Conservation (phyloP, 2,329 filamentous ascomycete species). For the Ophiosphaerella narmari region DNA sequence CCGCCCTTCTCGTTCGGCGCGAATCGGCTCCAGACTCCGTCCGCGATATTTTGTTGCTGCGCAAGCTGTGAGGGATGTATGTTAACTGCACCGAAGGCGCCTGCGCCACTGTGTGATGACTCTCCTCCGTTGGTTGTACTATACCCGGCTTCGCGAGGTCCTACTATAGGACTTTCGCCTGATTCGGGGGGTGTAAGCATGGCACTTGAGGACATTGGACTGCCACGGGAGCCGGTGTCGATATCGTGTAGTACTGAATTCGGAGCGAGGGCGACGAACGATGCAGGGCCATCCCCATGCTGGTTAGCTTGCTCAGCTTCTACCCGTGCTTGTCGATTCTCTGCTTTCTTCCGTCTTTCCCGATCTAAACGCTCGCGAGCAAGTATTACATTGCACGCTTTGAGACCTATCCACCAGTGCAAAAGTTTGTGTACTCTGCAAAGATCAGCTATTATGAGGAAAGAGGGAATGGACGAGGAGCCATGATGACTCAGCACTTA, state of each 20-base stretch:
- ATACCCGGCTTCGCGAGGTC: conserved; percentile 20
- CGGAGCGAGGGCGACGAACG: conserved; percentile 36
- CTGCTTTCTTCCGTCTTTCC: conserved; percentile 42
- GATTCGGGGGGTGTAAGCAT: conserved; percentile 39
- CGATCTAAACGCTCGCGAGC: conserved; percentile 42
- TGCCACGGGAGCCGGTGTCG: conserved; percentile 32
- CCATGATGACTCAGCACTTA: conserved; percentile 17
- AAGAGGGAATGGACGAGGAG: background rate
- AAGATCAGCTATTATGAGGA: conserved; percentile 10
- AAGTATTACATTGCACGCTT: conserved; percentile 44
- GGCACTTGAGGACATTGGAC: conserved; percentile 31
- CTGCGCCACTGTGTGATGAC: conserved; percentile 2
- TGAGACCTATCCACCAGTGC: conserved; percentile 45
- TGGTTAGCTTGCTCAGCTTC: conserved; percentile 31
- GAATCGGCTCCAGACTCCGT: conserved; percentile 31
- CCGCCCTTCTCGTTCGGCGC: conserved; percentile 15
- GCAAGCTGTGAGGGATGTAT: conserved; percentile 4
- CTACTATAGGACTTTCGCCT: conserved; percentile 32
- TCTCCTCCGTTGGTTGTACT: conserved; percentile 12
- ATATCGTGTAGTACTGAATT: conserved; percentile 29
- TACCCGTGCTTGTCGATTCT: conserved; percentile 33
- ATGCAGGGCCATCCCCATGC: conserved; percentile 26
- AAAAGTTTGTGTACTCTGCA: conserved; percentile 39
- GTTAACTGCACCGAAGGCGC: conserved; percentile 9
- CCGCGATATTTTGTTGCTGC: conserved; percentile 22